Base-by-base conservation (phyloP, 1,139 yeast species). In the Eremothecium gossypii region DNA sequence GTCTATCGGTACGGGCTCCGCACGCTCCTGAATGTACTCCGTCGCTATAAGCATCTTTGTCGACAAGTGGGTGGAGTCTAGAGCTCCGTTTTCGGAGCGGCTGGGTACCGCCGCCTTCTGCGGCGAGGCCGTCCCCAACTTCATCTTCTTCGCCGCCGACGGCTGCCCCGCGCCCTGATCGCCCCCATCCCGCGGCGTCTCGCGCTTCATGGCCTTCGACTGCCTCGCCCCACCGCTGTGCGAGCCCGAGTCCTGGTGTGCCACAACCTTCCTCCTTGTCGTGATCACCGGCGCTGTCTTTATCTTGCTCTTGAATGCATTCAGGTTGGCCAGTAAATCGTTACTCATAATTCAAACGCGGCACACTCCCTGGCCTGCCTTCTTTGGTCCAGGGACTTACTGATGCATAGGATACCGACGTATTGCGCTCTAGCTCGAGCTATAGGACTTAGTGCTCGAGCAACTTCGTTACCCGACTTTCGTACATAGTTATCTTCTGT, bases 21-120 rank as follows among this genome's bases (percentile, higher is more conserved):
- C 94, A 47, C 63, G 57, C 45, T 74, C 77, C 53, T 79, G 81
- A 47, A 91, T 79, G 58, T 79, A 84, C 58, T 89, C 97, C 12
- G 91, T 93, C 1, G 97, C 96, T 57, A 85, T 75, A 48, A 83
- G 79, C 45, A 86, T 67, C 60, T 83, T 86, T 0, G 96, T 85
- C 8, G 89, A 80, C 48, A 81, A 73, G 59, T 83, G 94, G 36
- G 83, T 72, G 11, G 77, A 78, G 4, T 41, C 44, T 34, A 41
- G 14, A 14, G 33, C 31, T 8, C 44, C 44, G 27, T 14, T 34
- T 6, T 54, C 57, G 28, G 53, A 43, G 2, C 59, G 60, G 20
- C 56, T 56, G 11, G 61, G 59, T 10, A 63, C 58, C 6, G 63
- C 57, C 2, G 61, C 51, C 1, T 28, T 38, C 20, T 30, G 36